phyloP scores from a whole-genome alignment of 169 alveolate species.

The Theileria luwenshuni region DNA sequence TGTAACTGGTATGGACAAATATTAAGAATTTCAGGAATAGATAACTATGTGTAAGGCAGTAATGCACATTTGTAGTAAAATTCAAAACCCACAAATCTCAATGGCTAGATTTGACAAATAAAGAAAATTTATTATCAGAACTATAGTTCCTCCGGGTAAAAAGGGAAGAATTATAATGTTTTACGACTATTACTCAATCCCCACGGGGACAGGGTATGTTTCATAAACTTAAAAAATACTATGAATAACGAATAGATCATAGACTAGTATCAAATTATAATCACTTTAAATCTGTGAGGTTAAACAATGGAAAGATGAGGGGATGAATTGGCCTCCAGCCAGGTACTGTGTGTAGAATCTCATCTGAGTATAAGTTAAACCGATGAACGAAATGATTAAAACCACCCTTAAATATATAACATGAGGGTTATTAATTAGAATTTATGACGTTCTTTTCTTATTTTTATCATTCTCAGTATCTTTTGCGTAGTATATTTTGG shows the following conservation, averaged over 20 bases:
- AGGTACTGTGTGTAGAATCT: background rate
- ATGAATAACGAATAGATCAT: conserved; percentile 1
- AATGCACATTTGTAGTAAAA: conserved; percentile 5
- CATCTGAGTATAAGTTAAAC: too few species aligned
- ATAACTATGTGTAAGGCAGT: conserved; percentile 9
- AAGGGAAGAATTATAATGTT: too few species aligned
- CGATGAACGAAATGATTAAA: too few species aligned
- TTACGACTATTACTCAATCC: too few species aligned
- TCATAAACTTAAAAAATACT: background rate
- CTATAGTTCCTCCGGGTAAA: too few species aligned
- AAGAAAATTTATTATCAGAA: too few species aligned
- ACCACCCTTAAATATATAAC: too few species aligned
- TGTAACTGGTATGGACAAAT: background rate
- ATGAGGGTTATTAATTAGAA: background rate
- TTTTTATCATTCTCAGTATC: background rate
- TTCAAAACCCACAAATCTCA: conserved; percentile 1
- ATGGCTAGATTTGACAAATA: background rate
- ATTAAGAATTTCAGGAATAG: too few species aligned
- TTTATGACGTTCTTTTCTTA: background rate
- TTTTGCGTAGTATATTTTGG: conserved; percentile 53
- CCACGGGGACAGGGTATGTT: conserved; percentile 13
- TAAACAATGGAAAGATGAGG: too few species aligned
- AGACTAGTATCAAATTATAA: background rate
- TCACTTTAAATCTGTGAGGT: too few species aligned
- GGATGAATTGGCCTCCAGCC: too few species aligned